Percentiles rank a stretch among this genome's conserved stretches.
Evolutionary conservation across 305 asterid genomes (phyloP).

Genomic region (Stenogyne calaminthoides): DNA sequence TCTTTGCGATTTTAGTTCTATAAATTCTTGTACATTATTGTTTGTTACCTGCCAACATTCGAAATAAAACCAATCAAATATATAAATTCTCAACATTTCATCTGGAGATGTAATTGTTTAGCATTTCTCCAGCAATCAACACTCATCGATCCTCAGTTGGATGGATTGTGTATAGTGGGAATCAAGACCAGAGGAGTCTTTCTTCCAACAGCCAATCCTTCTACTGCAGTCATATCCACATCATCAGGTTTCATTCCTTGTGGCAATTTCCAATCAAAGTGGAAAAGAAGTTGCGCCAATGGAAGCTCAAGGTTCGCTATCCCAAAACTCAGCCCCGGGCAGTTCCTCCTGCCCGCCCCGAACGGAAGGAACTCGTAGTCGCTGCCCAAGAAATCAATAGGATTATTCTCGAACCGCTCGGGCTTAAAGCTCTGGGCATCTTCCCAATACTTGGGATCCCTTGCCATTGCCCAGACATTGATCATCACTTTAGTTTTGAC

Average conservation of each 20-base stretch:
- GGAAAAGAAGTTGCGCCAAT: constrained; percentile 26
- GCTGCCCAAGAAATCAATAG: constrained; percentile 35
- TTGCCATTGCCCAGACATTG: constrained; percentile 17
- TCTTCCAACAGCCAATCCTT: background rate
- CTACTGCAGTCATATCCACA: constrained; percentile 21
- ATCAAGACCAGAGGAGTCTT: background rate
- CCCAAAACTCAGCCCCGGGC: constrained; percentile 44
- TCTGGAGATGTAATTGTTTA: background rate
- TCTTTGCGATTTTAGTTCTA: no score
- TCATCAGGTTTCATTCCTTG: background rate
- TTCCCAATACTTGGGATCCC: constrained; percentile 31
- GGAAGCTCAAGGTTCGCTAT: constrained; percentile 11
- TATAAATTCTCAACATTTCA: background rate
- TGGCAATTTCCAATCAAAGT: constrained; percentile 33
- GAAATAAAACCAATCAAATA: background rate
- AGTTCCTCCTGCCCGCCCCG: constrained; percentile 48
- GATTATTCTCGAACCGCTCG: constrained; percentile 39
- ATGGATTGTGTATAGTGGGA: background rate
- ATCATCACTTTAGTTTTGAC: constrained; percentile 33
- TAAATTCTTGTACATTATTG: no score
- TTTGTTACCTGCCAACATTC: background rate
- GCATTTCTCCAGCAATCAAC: background rate
- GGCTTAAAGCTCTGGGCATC: constrained; percentile 36
- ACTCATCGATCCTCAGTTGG: background rate
- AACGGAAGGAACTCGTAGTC: constrained; percentile 30